These are phyloP conservation scores for Galeopsis tetrahit DNA, from an alignment of 257 asterid genomes.

Conservation along the genomic window DNA sequence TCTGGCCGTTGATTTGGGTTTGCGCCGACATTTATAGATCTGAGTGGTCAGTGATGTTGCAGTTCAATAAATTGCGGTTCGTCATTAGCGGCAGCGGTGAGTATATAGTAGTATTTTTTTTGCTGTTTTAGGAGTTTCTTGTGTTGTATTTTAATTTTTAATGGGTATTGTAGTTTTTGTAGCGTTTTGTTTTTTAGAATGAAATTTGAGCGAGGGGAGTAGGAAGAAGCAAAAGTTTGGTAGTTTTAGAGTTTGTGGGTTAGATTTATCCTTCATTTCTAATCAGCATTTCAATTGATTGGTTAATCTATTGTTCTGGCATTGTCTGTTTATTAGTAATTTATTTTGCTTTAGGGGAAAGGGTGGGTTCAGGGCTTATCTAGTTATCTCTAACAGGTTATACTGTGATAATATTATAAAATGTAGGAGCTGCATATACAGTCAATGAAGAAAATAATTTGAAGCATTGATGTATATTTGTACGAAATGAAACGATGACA, in stretches of 20 bases:
- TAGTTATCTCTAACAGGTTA: not conserved
- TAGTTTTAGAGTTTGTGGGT: not conserved
- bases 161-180: not conserved
- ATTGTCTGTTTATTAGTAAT: constrained; percentile 1
- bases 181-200: not conserved
- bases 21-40: constrained; percentile 47
- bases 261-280: constrained; percentile 2
- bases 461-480: not conserved
- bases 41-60: constrained; percentile 58
- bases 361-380: constrained; percentile 7
- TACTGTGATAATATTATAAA: not conserved
- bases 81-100: constrained; percentile 44
- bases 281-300: constrained; percentile 14
- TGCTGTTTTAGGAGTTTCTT: constrained; percentile 18
- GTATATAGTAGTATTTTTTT: constrained; percentile 30
- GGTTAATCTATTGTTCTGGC: not conserved
- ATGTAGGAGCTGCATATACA: not conserved
- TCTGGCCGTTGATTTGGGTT: constrained; percentile 33
- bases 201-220: not conserved
- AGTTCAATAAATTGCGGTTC: constrained; percentile 35
- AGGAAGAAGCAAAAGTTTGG: not conserved
- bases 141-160: not conserved
- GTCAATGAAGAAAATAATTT: not conserved
- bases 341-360: not conserved
- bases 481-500: not conserved